Evolutionary conservation across 2,329 filamentous ascomycete species (phyloP), one percentile per base, ranked within the genome.

Genomic region (Apiospora koreana): DNA sequence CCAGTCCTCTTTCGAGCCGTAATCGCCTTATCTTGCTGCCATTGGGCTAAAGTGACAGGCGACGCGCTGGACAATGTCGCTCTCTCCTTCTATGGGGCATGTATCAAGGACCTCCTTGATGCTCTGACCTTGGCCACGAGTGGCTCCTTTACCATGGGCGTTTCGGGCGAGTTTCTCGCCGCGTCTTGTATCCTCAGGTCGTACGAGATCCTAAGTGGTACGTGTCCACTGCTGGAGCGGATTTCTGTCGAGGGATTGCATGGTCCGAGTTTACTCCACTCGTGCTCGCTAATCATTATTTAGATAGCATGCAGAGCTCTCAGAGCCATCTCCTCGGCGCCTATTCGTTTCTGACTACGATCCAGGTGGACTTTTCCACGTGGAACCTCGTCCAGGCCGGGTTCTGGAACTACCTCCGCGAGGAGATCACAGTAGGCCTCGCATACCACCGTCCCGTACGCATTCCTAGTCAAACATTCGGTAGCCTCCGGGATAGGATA

Each of bases 131-230:
- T 21, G 23, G 5, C 7, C 38, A 7, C 65, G 23, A 67, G 43
- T 12, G 35, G 35, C 35, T 38, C 35, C 35, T 38, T 38, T 38
- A 38, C 35, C 35, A 38, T 38, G 5, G 35, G 35, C 35, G 38
- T 67, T 12, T 41, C 18, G 18, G 65, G 65, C 5, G 65, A 41
- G 25, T 67, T 41, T 10, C 65, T 67, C 14, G 65, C 65, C 14
- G 65, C 65, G 10, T 31, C 65, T 67, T 67, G 65, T 38, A 18
- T 42, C 18, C 43, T 67, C 31, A 31, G 43, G 25, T 41, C 43
- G 18, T 67, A 67, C 35, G 65, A 67, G 41, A 67, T 67, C 41
- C 18, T 67, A 38, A 67, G 25, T 28, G 65, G 65, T 42, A 67
- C 9, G 35, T 38, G 35, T 38, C 35, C 35, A 5, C 35, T 9